Evolutionary conservation across 225 moss, liverwort and hornwort species (phyloP), one percentile per base, ranked within the genome.

Genomic region (Polytrichum formosum): DNA sequence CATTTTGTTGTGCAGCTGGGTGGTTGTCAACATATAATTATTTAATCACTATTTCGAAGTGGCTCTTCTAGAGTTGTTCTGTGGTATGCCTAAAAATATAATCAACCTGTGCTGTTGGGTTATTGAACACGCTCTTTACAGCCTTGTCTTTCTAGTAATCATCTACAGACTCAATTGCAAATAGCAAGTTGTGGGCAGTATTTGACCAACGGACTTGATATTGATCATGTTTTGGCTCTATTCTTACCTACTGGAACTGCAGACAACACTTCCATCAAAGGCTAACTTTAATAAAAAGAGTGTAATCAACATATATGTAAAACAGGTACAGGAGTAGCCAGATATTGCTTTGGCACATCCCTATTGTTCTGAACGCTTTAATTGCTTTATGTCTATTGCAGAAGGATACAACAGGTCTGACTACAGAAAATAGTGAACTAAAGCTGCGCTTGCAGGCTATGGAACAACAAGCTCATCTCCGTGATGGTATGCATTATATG

Each of bases 391-490:
- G 4, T 75, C 61, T 71, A 62, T 46, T 80, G 84, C 90, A 93
- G 90, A 93, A 90, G 66, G 92, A 93, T 69, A 86, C 92, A 26
- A 90, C 90, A 25, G 83, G 90, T 37, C 75, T 93, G 55, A 90
- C 86, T 1, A 88, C 92, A 1, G 93, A 93, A 72, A 93, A 93
- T 55, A 90, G 86, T 70, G 90, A 92, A 73, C 84, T 92, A 17
- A 92, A 92, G 76, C 69, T 92, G 55, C 82, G 92, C 18, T 67
- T 92, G 70, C 92, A 92, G 76, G 82, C 90, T 0, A 90, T 92
- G 92, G 92, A 92, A 69, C 88, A 90, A 69, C 92, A 92, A 81
- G 90, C 90, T 35, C 92, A 92, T 53, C 88, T 92, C 30, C 90
- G 90, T 70, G 92, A 92, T 78, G 92, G 92, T 92, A 85, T 72